Evolutionary conservation across 345 rosid species (phyloP), one percentile per base, ranked within the genome.

Genomic region (Lepidium sativum): DNA sequence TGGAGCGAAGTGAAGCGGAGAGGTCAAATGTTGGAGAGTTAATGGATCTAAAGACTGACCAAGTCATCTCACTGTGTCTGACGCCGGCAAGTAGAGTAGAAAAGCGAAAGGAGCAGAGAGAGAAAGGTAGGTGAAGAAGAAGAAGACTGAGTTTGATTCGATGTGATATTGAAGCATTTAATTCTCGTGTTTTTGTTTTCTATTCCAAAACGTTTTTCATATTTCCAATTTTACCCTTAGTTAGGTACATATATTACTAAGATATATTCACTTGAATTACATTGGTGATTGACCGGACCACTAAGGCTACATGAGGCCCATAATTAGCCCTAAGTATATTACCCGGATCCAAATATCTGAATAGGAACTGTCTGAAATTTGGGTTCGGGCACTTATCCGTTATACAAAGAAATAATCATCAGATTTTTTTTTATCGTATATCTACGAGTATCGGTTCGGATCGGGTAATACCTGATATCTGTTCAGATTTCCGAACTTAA

Each of bases 1-100:
- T 29, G 31, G 73, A 68, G 35, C 78, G 67, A 58, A 70, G 47
- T 53, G 68, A 71, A 54, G 75, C 31, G 15, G 75, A 59, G 44
- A 69, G 8, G 70, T 70, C 71, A 32, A 75, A 41, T 5, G 63
- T 38, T 18, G 72, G 75, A 6, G 75, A 23, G 39, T 53, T 71
- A 8, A 70, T 59, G 38, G 79, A 75, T 69, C 75, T 70, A 40
- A 75, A 37, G 7, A 65, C 51, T 5, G 75, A 53, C 71, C 71
- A 75, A 69, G 72, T 62, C 79, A 75, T 75, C 50, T 64, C 71
- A 70, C 34, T 50, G 64, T 45, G 25, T 56, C 63, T 65, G 50
- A 54, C 78, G 41, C 67, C 54, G 65, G 51, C 48, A 39, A 53
- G 38, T 29, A 9, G 63, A 9, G 57, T 42, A 9, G 33, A 37